Evolutionary conservation across 345 rosid species (phyloP).

Genomic region (Noccaea caerulescens): DNA sequence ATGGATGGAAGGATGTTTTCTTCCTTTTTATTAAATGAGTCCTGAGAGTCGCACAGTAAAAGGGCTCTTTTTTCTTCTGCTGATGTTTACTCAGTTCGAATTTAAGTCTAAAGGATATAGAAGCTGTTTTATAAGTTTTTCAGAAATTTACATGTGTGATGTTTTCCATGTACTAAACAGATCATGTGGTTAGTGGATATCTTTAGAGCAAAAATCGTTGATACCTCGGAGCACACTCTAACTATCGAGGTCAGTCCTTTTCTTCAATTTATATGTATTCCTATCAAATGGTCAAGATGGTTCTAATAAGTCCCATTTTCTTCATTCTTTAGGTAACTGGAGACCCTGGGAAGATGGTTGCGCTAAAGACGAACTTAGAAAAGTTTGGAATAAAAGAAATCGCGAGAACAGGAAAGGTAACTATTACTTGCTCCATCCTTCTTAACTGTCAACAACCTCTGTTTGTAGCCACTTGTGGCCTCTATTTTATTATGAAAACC

Average conservation of each 20-base stretch:
- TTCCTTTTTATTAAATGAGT: not conserved
- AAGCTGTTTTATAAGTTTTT: not conserved
- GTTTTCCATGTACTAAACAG: slow-evolving; percentile 52
- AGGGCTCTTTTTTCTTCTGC: not conserved
- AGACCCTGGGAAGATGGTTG: slow-evolving; percentile 95
- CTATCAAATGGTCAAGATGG: slow-evolving; percentile 27
- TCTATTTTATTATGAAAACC: slow-evolving; percentile 7
- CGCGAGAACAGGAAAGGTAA: slow-evolving; percentile 60
- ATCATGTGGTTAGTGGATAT: slow-evolving; percentile 92
- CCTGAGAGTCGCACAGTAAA: not conserved
- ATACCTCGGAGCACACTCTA: slow-evolving; percentile 66
- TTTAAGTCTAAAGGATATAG: not conserved
- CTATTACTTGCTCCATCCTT: slow-evolving; percentile 7
- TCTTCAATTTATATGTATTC: slow-evolving; percentile 8
- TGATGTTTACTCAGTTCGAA: not conserved
- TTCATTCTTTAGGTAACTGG: slow-evolving; percentile 70
- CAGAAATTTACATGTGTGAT: slow-evolving; percentile 2
- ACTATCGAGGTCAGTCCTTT: slow-evolving; percentile 72
- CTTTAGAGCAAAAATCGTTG: slow-evolving; percentile 93
- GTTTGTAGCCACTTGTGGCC: slow-evolving; percentile 19
- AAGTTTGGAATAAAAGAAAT: slow-evolving; percentile 95
- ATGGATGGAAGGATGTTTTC: not conserved
- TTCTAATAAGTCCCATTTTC: slow-evolving; percentile 7
- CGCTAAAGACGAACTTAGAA: slow-evolving; percentile 70
- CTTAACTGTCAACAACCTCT: slow-evolving; percentile 22